Evolutionary conservation across 1,139 yeast genomes (phyloP).

Genomic region (Hansenula anomala): DNA sequence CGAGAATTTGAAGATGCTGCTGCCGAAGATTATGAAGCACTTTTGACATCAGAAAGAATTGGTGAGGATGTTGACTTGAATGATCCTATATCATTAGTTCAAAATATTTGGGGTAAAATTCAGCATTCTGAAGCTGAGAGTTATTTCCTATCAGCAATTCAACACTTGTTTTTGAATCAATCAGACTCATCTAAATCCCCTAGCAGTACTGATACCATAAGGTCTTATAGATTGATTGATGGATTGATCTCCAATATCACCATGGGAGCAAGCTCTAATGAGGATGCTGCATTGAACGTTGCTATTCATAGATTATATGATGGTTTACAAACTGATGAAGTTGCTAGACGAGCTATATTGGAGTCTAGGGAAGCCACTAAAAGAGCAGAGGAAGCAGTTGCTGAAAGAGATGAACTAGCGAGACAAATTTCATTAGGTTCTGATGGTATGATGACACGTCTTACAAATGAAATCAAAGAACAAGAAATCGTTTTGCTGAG

Average conservation of each 20-base stretch:
- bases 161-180: conserved; percentile 75
- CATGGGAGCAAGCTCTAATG: conserved; percentile 56
- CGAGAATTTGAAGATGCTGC: conserved; percentile 60
- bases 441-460: conserved; percentile 71
- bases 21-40: conserved; percentile 64
- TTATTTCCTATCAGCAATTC: conserved; percentile 71
- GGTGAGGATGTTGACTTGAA: conserved; percentile 61
- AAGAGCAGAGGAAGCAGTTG: conserved; percentile 73
- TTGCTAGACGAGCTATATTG: conserved; percentile 71
- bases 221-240: conserved; percentile 76
- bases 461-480: conserved; percentile 68
- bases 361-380: conserved; percentile 68
- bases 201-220: conserved; percentile 43
- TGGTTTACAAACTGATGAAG: conserved; percentile 86
- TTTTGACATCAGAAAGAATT: conserved; percentile 54
- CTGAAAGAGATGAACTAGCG: conserved; percentile 78
- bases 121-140: conserved; percentile 71
- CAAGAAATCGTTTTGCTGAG: conserved; percentile 64
- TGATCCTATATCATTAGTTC: conserved; percentile 71
- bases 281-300: conserved; percentile 73
- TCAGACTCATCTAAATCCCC: conserved; percentile 47
- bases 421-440: conserved; percentile 77
- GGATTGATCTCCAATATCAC: conserved; percentile 80
- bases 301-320: conserved; percentile 77
- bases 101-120: conserved; percentile 65